A percentile compares a stretch with the other conserved stretches of the same genome.
Evolutionary conservation across 257 asterid genomes (phyloP).

Genomic region (Vinca minor): DNA sequence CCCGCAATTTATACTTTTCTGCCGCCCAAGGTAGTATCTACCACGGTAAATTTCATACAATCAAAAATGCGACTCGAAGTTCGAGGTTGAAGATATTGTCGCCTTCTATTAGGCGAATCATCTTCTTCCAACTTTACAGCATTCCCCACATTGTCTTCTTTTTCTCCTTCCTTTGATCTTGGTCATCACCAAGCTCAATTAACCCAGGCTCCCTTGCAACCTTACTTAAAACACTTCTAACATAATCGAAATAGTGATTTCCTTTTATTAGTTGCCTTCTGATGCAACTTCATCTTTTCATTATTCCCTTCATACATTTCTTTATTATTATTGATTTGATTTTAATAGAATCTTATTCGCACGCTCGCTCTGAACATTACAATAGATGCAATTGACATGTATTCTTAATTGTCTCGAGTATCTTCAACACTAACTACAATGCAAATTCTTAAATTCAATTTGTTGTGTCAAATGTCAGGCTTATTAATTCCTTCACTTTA

Average conservation of each 20-base stretch:
- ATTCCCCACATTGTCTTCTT: constrained; percentile 20
- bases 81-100: constrained; percentile 62
- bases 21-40: constrained; percentile 49
- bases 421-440: no score
- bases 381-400: no score
- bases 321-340: no score
- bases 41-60: constrained; percentile 38
- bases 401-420: no score
- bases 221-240: constrained; percentile 52
- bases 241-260: constrained; percentile 58
- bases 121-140: constrained; percentile 27
- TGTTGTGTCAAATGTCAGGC: no score
- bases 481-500: no score
- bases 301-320: no score
- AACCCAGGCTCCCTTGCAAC: constrained; percentile 56
- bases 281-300: no score
- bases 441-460: no score
- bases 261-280: no score
- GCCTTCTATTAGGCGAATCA: constrained; percentile 29
- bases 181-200: constrained; percentile 43
- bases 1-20: constrained; percentile 35
- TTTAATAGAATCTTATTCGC: no score
- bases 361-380: no score
- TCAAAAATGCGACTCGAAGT: constrained; percentile 30
- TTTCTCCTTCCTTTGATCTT: constrained; percentile 18